Percentiles rank a stretch among this genome's conserved stretches.
Conservation (phyloP, 257 asterid genomes). For the Verbascum thapsus region DNA sequence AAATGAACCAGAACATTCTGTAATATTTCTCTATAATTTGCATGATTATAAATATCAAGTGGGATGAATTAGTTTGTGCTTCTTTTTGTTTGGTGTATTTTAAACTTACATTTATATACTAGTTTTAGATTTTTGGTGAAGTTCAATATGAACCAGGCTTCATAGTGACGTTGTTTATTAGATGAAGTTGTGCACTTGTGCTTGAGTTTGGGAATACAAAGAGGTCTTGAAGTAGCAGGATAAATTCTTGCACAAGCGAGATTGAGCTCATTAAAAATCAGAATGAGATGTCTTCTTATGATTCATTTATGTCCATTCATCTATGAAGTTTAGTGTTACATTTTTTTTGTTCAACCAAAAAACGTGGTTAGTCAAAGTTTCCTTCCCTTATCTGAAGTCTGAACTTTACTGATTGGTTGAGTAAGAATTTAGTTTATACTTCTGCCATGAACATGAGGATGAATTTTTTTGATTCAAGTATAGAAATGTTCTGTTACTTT, state of each 20-base stretch:
- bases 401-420: constrained; percentile 13
- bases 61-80: background rate
- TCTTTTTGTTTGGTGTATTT: background rate
- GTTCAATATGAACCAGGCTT: background rate
- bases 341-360: background rate
- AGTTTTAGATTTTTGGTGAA: background rate
- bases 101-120: background rate
- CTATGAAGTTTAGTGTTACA: background rate
- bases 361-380: background rate
- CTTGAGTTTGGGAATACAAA: constrained; percentile 1
- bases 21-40: background rate
- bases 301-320: background rate
- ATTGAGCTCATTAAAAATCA: constrained; percentile 16
- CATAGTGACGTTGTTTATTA: background rate
- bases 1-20: background rate
- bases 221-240: constrained; percentile 3
- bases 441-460: background rate
- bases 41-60: background rate
- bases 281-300: constrained; percentile 1
- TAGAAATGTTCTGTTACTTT: background rate
- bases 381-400: background rate
- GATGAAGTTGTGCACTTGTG: constrained; percentile 17
- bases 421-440: background rate
- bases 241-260: background rate
- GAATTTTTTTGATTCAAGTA: constrained; percentile 4